Percentiles rank a stretch among this genome's conserved stretches.
These are phyloP conservation scores for Chaetomium strumarium DNA, from an alignment of 2,329 filamentous ascomycete genomes.

Conservation along the genomic window DNA sequence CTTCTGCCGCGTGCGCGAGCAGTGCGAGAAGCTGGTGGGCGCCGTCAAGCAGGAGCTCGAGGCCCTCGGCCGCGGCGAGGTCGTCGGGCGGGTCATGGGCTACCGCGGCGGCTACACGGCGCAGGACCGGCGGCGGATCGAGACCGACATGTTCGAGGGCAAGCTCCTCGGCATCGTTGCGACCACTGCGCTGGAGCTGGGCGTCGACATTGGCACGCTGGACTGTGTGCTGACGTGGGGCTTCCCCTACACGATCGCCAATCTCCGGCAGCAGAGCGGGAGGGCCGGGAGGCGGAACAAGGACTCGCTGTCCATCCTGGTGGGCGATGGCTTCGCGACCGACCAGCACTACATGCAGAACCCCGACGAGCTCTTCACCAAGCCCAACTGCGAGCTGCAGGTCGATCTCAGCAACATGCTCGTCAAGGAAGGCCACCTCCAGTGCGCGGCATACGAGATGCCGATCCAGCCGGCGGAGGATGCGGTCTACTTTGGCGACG, in stretches of 20 bases:
- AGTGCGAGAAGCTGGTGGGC: conserved; percentile 78
- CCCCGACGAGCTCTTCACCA: conserved; percentile 86
- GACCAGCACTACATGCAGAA: conserved; percentile 98
- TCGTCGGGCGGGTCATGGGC: conserved; percentile 78
- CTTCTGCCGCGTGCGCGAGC: conserved; percentile 81
- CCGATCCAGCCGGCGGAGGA: conserved; percentile 78
- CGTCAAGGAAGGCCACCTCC: conserved; percentile 86
- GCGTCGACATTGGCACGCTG: conserved; percentile 89
- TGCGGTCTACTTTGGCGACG: conserved; percentile 68
- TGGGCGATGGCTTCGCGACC: conserved; percentile 83
- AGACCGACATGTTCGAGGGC: conserved; percentile 95
- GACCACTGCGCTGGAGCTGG: conserved; percentile 86
- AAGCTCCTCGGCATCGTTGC: conserved; percentile 89
- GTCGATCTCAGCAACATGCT: conserved; percentile 91
- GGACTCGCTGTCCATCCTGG: conserved; percentile 82
- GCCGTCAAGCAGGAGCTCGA: conserved; percentile 75
- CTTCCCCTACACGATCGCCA: conserved; percentile 93
- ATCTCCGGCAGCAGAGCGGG: conserved; percentile 89
- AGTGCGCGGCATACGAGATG: conserved; percentile 94
- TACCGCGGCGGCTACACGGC: conserved; percentile 94
- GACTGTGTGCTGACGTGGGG: conserved; percentile 92
- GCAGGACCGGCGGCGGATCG: conserved; percentile 81
- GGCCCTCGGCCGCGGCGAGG: conserved; percentile 66
- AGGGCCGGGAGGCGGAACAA: conserved; percentile 87
- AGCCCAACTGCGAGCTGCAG: conserved; percentile 81